phyloP scores from a whole-genome alignment of 495 filamentous ascomycete genomes.

The Trichoderma asperelloides region DNA sequence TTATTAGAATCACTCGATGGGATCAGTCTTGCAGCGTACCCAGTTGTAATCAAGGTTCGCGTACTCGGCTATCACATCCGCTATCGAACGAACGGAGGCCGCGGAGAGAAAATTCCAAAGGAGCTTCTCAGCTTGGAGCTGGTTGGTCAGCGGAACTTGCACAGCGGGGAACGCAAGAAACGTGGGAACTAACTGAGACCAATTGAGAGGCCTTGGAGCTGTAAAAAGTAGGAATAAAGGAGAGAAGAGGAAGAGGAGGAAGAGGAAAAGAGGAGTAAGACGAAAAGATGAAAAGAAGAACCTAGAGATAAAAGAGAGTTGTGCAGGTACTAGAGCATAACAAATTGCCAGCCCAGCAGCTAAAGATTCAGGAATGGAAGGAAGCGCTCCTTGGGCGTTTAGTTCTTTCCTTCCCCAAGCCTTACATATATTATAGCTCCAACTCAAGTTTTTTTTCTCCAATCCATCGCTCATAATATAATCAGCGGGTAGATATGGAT shows the following conservation, averaged over 20 bases:
- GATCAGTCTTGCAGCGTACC: background rate
- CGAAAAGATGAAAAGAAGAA: background rate
- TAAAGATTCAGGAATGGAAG: background rate
- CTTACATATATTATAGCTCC: background rate
- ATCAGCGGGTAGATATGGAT: background rate
- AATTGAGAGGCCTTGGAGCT: background rate
- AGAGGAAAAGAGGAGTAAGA: background rate
- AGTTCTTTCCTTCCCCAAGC: background rate
- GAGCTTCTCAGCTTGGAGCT: background rate
- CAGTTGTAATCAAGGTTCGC: background rate
- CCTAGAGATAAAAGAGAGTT: background rate
- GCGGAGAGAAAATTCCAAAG: constrained; percentile 3
- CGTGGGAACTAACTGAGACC: background rate
- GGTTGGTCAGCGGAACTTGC: constrained; percentile 6
- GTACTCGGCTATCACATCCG: background rate
- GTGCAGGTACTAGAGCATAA: background rate
- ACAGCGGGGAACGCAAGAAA: background rate
- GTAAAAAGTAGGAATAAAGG: background rate
- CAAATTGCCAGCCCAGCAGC: background rate
- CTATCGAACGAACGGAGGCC: background rate
- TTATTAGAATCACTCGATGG: background rate
- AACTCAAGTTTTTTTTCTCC: no score
- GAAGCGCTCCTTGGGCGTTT: background rate
- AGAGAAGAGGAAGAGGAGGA: background rate
- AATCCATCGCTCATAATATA: no score